Conservation (phyloP, 1,139 yeast species). For the Sugiyamaella neomexicana region DNA sequence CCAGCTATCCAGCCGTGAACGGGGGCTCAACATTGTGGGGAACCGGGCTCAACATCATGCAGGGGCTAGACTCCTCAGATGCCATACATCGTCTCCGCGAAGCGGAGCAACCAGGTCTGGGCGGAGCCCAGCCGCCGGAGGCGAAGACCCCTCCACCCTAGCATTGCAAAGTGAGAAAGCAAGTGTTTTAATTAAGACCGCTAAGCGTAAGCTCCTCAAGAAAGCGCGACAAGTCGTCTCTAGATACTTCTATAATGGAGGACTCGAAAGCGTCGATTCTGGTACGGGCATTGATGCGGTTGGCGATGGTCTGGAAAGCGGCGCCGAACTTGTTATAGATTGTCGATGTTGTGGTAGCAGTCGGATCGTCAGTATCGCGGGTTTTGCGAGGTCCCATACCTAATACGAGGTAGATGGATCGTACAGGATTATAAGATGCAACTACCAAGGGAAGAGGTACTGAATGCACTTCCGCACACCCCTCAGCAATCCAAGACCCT, state of each 20-base stretch:
- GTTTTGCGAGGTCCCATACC: constrained; percentile 88
- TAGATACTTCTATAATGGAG: constrained; percentile 83
- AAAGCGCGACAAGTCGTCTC: constrained; percentile 85
- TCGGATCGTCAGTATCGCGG: constrained; percentile 36
- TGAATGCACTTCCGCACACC: constrained; percentile 77
- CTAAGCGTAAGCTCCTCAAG: constrained; percentile 66
- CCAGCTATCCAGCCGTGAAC: no score
- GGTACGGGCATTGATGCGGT: constrained; percentile 80
- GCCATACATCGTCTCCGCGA: not conserved
- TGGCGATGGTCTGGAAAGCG: constrained; percentile 86
- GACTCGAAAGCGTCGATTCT: constrained; percentile 93
- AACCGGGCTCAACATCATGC: no score
- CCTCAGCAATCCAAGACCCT: constrained; percentile 90
- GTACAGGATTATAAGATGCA: constrained; percentile 73
- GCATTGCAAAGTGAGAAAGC: not conserved
- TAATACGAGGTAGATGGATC: constrained; percentile 82
- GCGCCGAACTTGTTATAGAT: constrained; percentile 73
- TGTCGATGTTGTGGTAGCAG: constrained; percentile 26
- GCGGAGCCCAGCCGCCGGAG: constrained; percentile 1
- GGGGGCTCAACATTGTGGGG: no score
- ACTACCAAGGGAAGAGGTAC: constrained; percentile 77
- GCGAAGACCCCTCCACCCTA: no score
- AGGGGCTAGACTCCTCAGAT: not conserved
- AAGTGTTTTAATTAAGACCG: constrained; percentile 4
- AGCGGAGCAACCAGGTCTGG: not conserved